Evolutionary conservation across 345 rosid genomes (phyloP).

Genomic region (Brassica nigra): DNA sequence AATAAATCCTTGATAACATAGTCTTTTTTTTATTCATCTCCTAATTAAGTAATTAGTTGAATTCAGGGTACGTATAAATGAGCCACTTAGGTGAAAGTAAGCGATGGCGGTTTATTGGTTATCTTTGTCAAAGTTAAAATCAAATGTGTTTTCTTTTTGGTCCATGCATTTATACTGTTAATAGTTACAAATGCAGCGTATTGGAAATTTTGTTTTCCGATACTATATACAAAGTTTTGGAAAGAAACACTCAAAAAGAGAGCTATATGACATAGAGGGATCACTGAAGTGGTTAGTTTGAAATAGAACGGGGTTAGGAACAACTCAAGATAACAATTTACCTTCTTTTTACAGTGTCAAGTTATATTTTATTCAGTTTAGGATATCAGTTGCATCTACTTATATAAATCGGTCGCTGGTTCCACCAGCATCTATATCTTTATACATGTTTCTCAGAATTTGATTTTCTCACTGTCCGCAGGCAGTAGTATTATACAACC

Average conservation of each 20-base stretch:
- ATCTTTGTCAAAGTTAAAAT: slow-evolving; percentile 14
- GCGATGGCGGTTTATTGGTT: slow-evolving; percentile 4
- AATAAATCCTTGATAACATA: not conserved
- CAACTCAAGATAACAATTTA: not conserved
- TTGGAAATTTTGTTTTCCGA: not conserved
- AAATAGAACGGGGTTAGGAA: not conserved
- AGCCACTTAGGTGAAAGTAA: slow-evolving; percentile 3
- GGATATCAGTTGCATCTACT: not conserved
- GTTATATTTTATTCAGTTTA: not conserved
- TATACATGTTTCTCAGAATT: not conserved
- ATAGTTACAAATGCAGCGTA: not conserved
- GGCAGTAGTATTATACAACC: not conserved
- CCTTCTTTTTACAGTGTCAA: not conserved
- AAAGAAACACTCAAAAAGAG: not conserved
- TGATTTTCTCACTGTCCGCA: not conserved
- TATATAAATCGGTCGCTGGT: not conserved
- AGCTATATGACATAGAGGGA: too few relatives aligned
- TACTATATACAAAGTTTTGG: not conserved
- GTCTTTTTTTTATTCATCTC: not conserved
- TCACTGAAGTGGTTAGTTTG: not conserved
- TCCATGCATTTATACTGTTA: not conserved
- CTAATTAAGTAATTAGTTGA: not conserved
- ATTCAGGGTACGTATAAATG: not conserved
- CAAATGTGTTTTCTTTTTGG: not conserved
- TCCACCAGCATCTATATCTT: not conserved